Conservation (phyloP, 2,329 filamentous ascomycete species). For the Cytospora piceicola region DNA sequence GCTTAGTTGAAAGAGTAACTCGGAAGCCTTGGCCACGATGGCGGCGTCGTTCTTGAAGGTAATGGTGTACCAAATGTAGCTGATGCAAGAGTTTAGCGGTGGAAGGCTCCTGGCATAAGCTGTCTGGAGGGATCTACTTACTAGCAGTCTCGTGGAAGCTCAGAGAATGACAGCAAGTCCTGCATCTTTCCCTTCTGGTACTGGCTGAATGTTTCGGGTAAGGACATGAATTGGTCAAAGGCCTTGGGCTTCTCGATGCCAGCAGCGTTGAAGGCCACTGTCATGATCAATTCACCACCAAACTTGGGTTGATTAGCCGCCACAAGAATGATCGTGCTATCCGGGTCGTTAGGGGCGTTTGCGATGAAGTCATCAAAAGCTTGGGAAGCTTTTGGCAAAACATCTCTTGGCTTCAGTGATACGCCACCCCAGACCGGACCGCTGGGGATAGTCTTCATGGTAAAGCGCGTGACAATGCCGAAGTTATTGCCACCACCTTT, state of each 20-base stretch:
- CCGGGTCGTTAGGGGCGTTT: not conserved
- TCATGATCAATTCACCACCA: conserved; percentile 1
- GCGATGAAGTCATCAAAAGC: not conserved
- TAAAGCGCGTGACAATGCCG: conserved; percentile 30
- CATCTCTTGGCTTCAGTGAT: not conserved
- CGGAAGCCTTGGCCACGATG: not conserved
- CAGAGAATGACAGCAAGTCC: not conserved
- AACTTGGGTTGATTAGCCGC: not conserved
- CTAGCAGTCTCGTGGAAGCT: not conserved
- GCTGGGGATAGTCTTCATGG: not conserved
- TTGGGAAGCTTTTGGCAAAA: not conserved
- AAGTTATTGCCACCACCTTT: conserved; percentile 36
- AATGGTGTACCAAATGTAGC: conserved; percentile 11
- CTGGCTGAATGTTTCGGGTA: conserved; percentile 5
- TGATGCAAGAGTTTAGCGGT: not conserved
- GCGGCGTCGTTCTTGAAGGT: conserved; percentile 8
- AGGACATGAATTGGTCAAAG: not conserved
- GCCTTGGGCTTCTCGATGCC: conserved; percentile 1
- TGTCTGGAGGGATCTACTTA: not conserved
- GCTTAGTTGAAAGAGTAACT: not conserved
- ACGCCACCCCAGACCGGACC: conserved; percentile 1
- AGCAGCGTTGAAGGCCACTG: not conserved
- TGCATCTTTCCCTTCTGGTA: not conserved
- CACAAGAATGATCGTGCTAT: not conserved
- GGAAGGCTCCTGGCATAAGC: too few relatives aligned